Evolutionary conservation across 805 yeast species (phyloP).

Genomic region (Candida xyloterini): DNA sequence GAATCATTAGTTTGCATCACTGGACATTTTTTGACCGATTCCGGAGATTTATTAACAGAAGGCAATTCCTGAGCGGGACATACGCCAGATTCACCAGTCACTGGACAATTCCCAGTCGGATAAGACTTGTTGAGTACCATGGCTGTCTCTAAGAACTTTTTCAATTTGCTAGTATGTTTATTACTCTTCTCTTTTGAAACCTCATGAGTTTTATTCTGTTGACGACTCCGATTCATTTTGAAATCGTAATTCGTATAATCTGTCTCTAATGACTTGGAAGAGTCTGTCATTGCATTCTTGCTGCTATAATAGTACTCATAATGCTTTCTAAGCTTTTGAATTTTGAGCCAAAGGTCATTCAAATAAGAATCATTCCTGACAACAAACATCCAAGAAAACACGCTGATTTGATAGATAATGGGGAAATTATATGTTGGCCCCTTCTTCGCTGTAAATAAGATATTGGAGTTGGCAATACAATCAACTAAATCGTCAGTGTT

Average conservation of each 20-base stretch:
- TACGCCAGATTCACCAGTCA: conserved; percentile 24
- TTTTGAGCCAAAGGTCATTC: conserved; percentile 48
- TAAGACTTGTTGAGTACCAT: conserved; percentile 15
- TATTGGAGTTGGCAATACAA: conserved; percentile 33
- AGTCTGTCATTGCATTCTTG: conserved; percentile 29
- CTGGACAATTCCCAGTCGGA: conserved; percentile 20
- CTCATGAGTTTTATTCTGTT: conserved; percentile 14
- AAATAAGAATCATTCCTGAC: conserved; percentile 58
- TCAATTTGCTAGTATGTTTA: conserved; percentile 33
- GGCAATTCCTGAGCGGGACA: conserved; percentile 21
- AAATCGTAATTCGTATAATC: conserved; percentile 33
- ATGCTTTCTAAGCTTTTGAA: conserved; percentile 34
- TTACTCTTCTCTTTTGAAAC: conserved; percentile 25
- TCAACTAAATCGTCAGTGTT: conserved; percentile 31
- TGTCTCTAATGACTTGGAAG: conserved; percentile 30
- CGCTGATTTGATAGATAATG: conserved; percentile 39
- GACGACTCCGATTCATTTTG: conserved; percentile 25
- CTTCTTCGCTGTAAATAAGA: conserved; percentile 35
- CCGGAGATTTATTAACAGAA: conserved; percentile 2
- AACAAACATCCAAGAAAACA: conserved; percentile 57
- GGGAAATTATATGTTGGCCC: conserved; percentile 36
- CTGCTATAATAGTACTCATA: conserved; percentile 36
- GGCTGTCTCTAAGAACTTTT: conserved; percentile 31
- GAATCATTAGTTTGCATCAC: conserved; percentile 20
- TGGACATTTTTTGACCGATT: conserved; percentile 27